Conservation (phyloP, 2,329 filamentous ascomycete species). For the Ophiostoma piceae region DNA sequence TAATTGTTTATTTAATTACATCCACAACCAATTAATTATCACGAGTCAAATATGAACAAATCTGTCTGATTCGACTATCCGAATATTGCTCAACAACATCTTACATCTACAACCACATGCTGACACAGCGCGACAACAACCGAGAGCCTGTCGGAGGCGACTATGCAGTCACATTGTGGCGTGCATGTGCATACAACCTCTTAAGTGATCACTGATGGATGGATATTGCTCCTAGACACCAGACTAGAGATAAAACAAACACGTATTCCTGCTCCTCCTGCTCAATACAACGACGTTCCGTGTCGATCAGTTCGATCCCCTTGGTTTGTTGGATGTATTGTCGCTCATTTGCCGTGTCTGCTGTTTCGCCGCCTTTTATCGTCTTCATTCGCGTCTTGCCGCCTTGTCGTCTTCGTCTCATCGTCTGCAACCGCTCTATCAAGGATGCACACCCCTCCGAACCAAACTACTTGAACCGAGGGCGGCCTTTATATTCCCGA, state of each 20-base stretch:
- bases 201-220: not conserved
- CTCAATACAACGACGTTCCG: not conserved
- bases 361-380: not conserved
- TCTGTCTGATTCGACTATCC: not conserved
- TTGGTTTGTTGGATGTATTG: not conserved
- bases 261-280: not conserved
- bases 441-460: not conserved
- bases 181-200: not conserved
- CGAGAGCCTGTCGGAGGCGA: constrained; percentile 12
- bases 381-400: not conserved
- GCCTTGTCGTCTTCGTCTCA: not conserved
- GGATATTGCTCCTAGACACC: not conserved
- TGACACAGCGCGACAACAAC: constrained; percentile 6
- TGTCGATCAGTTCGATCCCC: not conserved
- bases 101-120: not conserved
- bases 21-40: no score
- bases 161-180: constrained; percentile 12
- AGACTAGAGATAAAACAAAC: not conserved
- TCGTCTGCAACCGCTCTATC: not conserved
- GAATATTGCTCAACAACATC: not conserved
- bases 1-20: no score
- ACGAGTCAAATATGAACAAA: not conserved
- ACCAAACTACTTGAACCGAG: not conserved
- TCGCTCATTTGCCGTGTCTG: not conserved
- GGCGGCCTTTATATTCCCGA: not conserved